Base-by-base conservation (phyloP, 2,329 filamentous ascomycete genomes). In the Ophioceras dolichostomum region DNA sequence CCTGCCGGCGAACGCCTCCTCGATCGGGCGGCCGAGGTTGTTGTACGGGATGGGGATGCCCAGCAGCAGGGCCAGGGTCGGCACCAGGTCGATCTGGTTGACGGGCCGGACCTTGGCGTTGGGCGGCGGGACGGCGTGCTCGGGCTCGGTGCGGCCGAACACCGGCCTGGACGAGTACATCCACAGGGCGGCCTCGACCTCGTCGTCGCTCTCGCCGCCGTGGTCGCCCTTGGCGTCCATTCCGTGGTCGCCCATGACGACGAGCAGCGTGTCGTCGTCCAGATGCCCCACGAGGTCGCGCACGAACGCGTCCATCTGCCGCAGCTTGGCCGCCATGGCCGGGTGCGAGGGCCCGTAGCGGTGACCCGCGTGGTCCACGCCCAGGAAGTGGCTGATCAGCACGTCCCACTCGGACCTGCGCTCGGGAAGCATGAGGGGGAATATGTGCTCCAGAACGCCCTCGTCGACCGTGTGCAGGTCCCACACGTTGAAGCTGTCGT, bases 161-260 rank as follows among this genome's bases (percentile, higher is more conserved):
- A 84, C 58, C 0, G 78, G 77, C 47, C 76, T 79, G 57, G 88
- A 94, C 2, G 91, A 94, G 57, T 96, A 98, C 87, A 98, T 94
- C 89, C 91, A 98, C 33, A 98, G 59, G 2, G 91, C 87, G 39
- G 91, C 87, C 57, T 98, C 79, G 6, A 98, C 76, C 56, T 98
- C 91, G 45, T 96, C 87, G 47, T 95, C 85, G 22, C 89, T 95
- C 63, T 98, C 91, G 38, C 91, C 91, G n/a, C 91, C 91, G 53
- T 98, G 91, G 47, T 98, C 91, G 14, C 91, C 91, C 62, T 98
- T 96, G 42, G 74, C 67, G 57, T 98, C 91, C 91, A 98, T 98
- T 10, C 91, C 91, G 53, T 98, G 91, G 55, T 98, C 91, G n/a
- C 91, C 91, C 86, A 98, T 94, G 12, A 98, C 83, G 16, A 98